Base-by-base conservation (phyloP, 2,329 filamentous ascomycete genomes). In the Cladosporium sphaerospermum region DNA sequence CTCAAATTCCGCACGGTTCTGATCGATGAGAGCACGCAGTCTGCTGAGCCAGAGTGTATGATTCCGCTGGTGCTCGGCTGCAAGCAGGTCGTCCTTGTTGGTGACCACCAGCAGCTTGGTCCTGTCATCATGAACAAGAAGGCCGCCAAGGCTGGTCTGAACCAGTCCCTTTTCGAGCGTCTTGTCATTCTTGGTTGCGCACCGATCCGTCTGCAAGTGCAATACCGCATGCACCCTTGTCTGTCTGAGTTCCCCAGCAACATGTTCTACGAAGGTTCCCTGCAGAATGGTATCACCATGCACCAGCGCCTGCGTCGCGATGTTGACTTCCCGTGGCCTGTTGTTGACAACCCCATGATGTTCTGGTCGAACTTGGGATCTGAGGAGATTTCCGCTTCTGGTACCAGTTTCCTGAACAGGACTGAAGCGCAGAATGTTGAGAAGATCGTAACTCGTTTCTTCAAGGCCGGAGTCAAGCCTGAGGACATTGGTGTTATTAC, bases 101-200 rank as follows among this genome's bases (percentile, higher is more conserved):
- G 93, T 67, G 93, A 99, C 67, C 93, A 99, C 72, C 95, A 97
- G 71, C 93, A 99, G 70, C 82, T 99, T 59, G 93, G 93, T 0
- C 93, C 93, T 1, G 93, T 99, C 64, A 97, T 99, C 68, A 99
- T 99, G 92, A 99, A 99, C 79, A 99, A 99, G 80, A 97, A 97
- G 73, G 93, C 93, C 11, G 93, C 93, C 57, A 97, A 97, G 73
- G 93, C 93, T 52, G 93, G 93, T 56, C 78, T 99, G 13, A 96
- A 97, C 72, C 93, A 97, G 71, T 97, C 92, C n/a, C 78, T 99
- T 9, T 99, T 99, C 66, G 93, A 99, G 74, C 89, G 93, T 64
- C 79, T 99, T 47, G 91, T 97, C 62, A 89, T 92, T 64, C 80
- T 97, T n/a, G 86, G 87, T 42, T 86, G 90, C 63, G 84, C 86